Evolutionary conservation across 257 asterid genomes (phyloP).

Genomic region (Solanum corneliomulleri): DNA sequence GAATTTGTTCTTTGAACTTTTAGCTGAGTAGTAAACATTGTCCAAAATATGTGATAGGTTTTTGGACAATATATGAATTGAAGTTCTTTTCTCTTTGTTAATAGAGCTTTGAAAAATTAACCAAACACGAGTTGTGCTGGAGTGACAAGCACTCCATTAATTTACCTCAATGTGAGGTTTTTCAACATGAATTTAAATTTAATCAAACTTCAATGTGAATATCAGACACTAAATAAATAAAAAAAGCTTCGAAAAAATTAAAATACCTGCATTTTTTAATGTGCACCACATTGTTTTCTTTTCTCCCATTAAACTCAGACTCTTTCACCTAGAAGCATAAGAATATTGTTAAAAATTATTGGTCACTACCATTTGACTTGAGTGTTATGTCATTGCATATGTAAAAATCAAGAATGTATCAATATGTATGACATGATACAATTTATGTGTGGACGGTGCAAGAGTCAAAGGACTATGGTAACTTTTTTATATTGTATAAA

Average conservation of each 20-base stretch:
- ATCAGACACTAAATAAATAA: too few species aligned
- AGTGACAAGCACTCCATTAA: background rate
- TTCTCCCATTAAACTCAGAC: slow-evolving; percentile 51
- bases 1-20: background rate
- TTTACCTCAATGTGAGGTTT: fast-evolving
- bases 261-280: slow-evolving; percentile 85
- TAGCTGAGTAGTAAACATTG: background rate
- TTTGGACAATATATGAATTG: background rate
- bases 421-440: background rate
- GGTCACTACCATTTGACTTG: background rate
- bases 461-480: background rate
- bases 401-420: background rate
- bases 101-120: background rate
- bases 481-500: background rate
- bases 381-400: background rate
- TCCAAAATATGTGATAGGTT: background rate
- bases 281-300: slow-evolving; percentile 67
- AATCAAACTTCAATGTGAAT: background rate
- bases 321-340: slow-evolving; percentile 45
- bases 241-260: background rate
- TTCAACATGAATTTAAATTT: background rate
- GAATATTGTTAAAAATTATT: background rate
- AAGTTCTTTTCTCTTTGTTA: background rate
- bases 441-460: background rate
- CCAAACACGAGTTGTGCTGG: background rate